Conservation (phyloP, 441 rosid genomes). For the Syzygium syzygioides region DNA sequence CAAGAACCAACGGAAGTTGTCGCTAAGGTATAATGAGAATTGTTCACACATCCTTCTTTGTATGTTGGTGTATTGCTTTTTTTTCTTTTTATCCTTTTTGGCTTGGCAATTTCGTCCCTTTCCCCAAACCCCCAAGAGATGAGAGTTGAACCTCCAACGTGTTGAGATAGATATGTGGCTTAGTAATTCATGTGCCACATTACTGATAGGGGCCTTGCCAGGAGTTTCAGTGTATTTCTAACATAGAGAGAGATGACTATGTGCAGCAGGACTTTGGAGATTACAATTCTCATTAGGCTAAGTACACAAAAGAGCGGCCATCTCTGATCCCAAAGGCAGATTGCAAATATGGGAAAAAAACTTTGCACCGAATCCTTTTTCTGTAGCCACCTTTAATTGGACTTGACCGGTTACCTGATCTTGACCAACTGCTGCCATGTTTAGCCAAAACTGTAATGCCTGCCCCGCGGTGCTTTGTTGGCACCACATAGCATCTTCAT, state of each 20-base stretch:
- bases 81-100: background rate
- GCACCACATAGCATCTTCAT: background rate
- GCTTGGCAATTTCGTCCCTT: background rate
- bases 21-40: background rate
- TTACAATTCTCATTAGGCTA: background rate
- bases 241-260: background rate
- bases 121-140: background rate
- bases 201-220: background rate
- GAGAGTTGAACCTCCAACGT: background rate
- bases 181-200: background rate
- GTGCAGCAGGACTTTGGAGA: background rate
- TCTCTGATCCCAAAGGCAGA: background rate
- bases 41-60: background rate
- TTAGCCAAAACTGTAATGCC: background rate
- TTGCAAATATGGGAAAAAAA: background rate
- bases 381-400: background rate
- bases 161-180: background rate
- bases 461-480: background rate
- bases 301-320: background rate
- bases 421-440: background rate
- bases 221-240: background rate
- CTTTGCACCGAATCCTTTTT: background rate
- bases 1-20: background rate
- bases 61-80: background rate
- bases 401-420: background rate